Evolutionary conservation across 164 flowering plant species (phyloP).

Genomic region (Liriodendron chinense): DNA sequence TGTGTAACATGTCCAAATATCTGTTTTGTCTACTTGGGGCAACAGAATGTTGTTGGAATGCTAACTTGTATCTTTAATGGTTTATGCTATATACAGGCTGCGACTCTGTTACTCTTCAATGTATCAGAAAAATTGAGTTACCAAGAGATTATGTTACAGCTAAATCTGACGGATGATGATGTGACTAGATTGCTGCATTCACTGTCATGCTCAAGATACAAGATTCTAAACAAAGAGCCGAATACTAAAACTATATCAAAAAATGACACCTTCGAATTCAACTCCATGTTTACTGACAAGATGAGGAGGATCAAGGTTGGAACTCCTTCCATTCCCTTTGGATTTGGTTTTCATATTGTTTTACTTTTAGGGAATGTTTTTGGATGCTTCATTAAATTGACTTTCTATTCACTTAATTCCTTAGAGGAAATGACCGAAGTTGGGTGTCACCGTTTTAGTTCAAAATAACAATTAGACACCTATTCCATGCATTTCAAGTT

Average conservation of each 20-base stretch:
- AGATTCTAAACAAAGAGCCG: background rate
- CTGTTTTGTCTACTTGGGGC: background rate
- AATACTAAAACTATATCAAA: background rate
- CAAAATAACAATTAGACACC: background rate
- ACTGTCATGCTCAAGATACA: background rate
- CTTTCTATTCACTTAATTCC: too few relatives aligned
- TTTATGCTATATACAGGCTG: background rate
- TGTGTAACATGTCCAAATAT: background rate
- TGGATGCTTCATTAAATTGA: background rate
- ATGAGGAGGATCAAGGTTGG: background rate
- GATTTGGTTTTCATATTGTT: background rate
- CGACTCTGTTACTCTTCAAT: conserved; percentile 19
- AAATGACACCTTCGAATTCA: background rate
- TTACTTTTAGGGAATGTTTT: conserved; percentile 12
- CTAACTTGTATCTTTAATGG: background rate
- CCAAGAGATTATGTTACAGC: conserved; percentile 18
- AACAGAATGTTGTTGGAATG: background rate
- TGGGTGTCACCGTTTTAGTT: background rate
- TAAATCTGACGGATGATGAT: conserved; percentile 24
- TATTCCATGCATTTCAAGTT: background rate
- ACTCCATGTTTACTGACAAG: background rate
- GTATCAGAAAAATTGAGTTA: conserved; percentile 26
- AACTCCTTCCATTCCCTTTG: background rate
- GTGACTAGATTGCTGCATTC: conserved; percentile 14
- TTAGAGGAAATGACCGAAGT: conserved; percentile 14